Conservation (phyloP, 192 early-diverging fungal species). For the Podila minutissima region DNA sequence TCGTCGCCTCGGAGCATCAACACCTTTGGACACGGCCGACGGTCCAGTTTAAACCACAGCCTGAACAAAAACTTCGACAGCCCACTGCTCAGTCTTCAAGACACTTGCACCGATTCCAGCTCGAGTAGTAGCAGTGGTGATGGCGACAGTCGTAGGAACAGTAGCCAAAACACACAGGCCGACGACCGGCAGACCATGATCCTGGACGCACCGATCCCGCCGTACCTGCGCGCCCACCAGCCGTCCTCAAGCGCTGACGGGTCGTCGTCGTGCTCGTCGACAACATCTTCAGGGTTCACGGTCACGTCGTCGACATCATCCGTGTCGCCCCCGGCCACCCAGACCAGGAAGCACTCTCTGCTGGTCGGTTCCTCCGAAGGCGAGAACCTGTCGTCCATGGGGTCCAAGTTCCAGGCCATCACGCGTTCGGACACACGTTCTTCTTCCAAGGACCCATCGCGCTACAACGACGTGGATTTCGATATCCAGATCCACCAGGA, state of each 20-base stretch:
- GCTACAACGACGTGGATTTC: slow-evolving; percentile 25
- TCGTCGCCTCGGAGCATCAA: background rate
- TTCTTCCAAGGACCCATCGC: background rate
- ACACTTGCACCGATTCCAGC: background rate
- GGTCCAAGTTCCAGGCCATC: background rate
- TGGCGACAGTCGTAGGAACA: no score
- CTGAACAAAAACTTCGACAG: background rate
- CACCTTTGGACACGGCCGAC: slow-evolving; percentile 24
- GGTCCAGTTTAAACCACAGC: slow-evolving; percentile 17
- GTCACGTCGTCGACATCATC: slow-evolving; percentile 10
- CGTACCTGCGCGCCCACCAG: background rate
- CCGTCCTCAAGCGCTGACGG: slow-evolving; percentile 5
- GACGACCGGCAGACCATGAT: background rate
- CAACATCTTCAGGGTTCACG: slow-evolving; percentile 26
- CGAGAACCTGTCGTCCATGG: background rate
- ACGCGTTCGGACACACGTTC: background rate
- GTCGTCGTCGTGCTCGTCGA: slow-evolving; percentile 38
- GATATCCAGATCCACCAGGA: slow-evolving; percentile 32
- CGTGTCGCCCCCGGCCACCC: slow-evolving; percentile 7
- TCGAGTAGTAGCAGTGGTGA: background rate
- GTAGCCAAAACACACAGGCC: background rate
- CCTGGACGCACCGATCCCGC: background rate
- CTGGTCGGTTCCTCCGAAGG: no score
- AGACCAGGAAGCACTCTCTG: slow-evolving; percentile 10
- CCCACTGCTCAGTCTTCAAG: background rate